Evolutionary conservation across 2,329 filamentous ascomycete species (phyloP).

Genomic region (Colletotrichum endophyticum): DNA sequence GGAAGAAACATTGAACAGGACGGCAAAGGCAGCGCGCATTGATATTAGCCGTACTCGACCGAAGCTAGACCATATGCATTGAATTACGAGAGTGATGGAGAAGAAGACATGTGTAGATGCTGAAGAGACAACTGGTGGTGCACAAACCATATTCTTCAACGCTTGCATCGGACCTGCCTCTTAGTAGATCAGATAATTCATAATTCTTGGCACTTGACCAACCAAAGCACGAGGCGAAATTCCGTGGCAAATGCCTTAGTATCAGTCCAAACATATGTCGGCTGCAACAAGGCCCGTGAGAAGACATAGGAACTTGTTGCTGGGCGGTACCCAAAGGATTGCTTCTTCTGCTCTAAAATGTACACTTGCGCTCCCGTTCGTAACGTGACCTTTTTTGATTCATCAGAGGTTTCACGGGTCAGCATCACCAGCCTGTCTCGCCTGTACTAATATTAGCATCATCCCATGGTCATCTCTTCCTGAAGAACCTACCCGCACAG

Average conservation of each 20-base stretch:
- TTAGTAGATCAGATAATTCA: not conserved
- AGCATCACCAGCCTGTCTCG: constrained; percentile 59
- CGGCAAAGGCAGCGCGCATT: not conserved
- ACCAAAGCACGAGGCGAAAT: not conserved
- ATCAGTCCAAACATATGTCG: not conserved
- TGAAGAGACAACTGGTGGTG: not conserved
- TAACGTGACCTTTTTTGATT: not conserved
- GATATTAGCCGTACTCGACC: fast-evolving
- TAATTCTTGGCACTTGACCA: not conserved
- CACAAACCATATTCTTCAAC: fast-evolving
- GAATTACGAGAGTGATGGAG: no score
- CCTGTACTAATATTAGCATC: constrained; percentile 36
- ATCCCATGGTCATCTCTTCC: not conserved
- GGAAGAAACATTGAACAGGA: not conserved
- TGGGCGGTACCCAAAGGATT: constrained; percentile 7
- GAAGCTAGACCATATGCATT: not conserved
- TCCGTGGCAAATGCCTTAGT: not conserved
- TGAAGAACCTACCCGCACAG: constrained; percentile 63
- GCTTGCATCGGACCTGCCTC: not conserved
- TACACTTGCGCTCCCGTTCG: constrained; percentile 14
- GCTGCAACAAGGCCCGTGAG: not conserved
- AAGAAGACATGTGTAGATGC: not conserved
- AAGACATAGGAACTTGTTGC: constrained; percentile 14
- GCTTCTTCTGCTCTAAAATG: constrained; percentile 20
- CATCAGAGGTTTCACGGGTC: constrained; percentile 46